A percentile compares a stretch with the other conserved stretches of the same genome.
phyloP scores from a whole-genome alignment of 768 basidiomycete genomes.

The Suillus alpinus region DNA sequence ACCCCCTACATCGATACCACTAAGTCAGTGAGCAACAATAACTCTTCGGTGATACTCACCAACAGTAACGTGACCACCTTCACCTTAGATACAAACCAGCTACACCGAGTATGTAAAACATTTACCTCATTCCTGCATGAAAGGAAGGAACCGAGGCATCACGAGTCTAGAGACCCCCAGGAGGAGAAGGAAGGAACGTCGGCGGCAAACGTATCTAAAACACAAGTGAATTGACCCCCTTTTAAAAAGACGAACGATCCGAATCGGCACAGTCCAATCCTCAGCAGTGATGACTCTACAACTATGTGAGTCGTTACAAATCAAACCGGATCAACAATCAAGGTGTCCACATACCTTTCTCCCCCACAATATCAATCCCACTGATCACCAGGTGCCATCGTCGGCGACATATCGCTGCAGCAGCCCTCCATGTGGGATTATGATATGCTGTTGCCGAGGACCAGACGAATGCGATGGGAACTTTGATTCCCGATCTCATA shows the following conservation, averaged over 20 bases:
- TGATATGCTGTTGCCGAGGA: no score
- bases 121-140: constrained; percentile 39
- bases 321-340: no score
- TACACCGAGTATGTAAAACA: background rate
- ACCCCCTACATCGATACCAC: constrained; percentile 41
- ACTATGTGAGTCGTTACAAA: no score
- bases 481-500: no score
- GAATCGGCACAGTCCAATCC: background rate
- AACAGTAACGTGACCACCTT: constrained; percentile 67
- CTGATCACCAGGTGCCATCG: no score
- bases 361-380: no score
- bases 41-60: constrained; percentile 32
- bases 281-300: no score
- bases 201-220: constrained; percentile 73
- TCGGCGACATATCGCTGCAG: no score
- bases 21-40: background rate
- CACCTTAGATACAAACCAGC: constrained; percentile 37
- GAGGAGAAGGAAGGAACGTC: constrained; percentile 64
- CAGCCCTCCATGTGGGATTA: no score
- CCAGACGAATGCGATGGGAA: no score
- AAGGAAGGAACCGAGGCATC: constrained; percentile 69
- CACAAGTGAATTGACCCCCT: constrained; percentile 61
- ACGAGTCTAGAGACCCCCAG: constrained; percentile 68
- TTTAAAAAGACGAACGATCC: constrained; percentile 13
- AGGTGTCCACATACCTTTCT: no score